These are phyloP conservation scores for Globisporangium carolinianum DNA, from an alignment of 352 stramenopile genomes.

Conservation along the genomic window DNA sequence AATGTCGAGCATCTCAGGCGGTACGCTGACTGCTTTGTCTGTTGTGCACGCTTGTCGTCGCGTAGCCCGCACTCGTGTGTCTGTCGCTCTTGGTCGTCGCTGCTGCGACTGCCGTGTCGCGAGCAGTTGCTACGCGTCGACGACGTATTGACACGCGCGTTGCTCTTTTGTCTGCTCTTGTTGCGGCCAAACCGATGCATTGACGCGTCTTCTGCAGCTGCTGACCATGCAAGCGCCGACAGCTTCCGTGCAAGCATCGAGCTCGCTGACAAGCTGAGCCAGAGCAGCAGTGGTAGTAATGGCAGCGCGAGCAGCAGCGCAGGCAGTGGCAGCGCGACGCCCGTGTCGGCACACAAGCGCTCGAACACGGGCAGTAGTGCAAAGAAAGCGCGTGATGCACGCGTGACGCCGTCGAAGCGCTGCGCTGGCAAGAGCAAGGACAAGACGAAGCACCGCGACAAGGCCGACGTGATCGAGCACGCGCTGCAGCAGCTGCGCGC, in stretches of 20 bases:
- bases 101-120: background rate
- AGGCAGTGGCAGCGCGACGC: background rate
- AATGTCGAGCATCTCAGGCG: slow-evolving; percentile 21
- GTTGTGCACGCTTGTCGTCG: no score
- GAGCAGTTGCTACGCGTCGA: background rate
- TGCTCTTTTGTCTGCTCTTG: background rate
- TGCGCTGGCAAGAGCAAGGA: slow-evolving; percentile 40
- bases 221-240: slow-evolving; percentile 13
- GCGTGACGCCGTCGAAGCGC: slow-evolving; percentile 38
- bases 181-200: no score
- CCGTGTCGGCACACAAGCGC: slow-evolving; percentile 7
- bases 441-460: slow-evolving; percentile 47
- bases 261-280: slow-evolving; percentile 8
- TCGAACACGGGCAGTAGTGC: slow-evolving; percentile 15
- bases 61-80: background rate
- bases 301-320: background rate
- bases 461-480: slow-evolving; percentile 51
- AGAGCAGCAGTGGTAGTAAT: background rate
- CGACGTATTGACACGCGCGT: no score
- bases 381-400: slow-evolving; percentile 17
- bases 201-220: background rate
- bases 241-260: slow-evolving; percentile 16
- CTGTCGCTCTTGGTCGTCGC: background rate
- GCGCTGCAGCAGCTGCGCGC: slow-evolving; percentile 47
- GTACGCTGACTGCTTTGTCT: slow-evolving; percentile 15